Base-by-base conservation (phyloP, 2,329 filamentous ascomycete species). In the Scedosporium minutisporum region DNA sequence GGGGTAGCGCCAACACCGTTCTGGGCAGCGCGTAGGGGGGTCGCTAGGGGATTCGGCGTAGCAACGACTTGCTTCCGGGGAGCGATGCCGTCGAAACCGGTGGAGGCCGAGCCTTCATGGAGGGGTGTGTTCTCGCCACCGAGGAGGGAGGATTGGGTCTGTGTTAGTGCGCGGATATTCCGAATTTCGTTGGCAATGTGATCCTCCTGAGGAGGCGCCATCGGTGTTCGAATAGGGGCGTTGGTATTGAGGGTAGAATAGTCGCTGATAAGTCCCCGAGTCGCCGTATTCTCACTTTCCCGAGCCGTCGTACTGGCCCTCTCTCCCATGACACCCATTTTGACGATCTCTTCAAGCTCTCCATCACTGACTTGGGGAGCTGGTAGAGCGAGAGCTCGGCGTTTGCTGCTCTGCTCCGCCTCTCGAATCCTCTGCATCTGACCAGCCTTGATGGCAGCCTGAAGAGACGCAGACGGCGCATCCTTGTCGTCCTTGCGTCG, bases 21-120 rank as follows among this genome's bases (percentile, higher is more conserved):
- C 1, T 78, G 74, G 48, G 78, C 83, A 65, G 86, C 80, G 62
- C 90, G 84, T 66, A 96, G 82, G 1, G 95, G 95, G 0, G 95
- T 99, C 0, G 95, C 93, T 79, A 99, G 82, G 0, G 95, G 95
- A 71, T 99, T 99, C 0, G 95, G 95, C 0, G 95, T 99, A n/a
- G 92, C 84, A 63, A 93, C 84, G 41, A 87, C 82, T 65, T 96
- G 89, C 69, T 87, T 88, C 63, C 90, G 85, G 44, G 93, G 92
- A 1, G 91, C 85, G 51, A 89, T 89, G 46, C 92, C 89, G 68
- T 95, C 90, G 69, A 97, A 96, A 0, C 93, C 93, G 6, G 93
- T 96, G 10, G 93, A 96, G 3, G 84, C 87, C 55, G 82, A 77
- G 5, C 91, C 91, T 70, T 96, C 90, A 63, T 92, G 85, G 10